Evolutionary conservation across 1,139 yeast genomes (phyloP), one percentile per base, ranked within the genome.

Genomic region (Yamadazyma jaroonii): DNA sequence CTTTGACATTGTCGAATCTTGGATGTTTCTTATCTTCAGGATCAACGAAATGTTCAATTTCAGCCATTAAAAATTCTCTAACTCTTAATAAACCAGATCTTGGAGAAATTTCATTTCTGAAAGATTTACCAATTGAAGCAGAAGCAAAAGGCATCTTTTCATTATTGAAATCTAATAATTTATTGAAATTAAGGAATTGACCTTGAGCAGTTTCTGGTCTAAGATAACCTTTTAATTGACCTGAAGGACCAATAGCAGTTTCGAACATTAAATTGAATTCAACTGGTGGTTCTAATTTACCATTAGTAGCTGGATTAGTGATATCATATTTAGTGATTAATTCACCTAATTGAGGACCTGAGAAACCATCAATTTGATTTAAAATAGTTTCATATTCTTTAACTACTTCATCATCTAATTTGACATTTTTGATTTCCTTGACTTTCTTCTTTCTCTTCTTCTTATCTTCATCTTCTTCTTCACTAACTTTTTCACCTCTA

Each of bases 171-270:
- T 94, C 98, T 56, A 89, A 79, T 57, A 94, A 77, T 70, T 92
- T 92, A 70, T 79, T 78, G 67, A 94, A 94, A 76, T 94, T 94
- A 59, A 94, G 76, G 66, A 94, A 94, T 69, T 94, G 98, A 56
- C 99, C 98, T 73, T 94, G 99, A 22, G 99, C 99, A 45, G 99
- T 94, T 72, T 94, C 99, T 42, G 99, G 99, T 67, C 99, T 83
- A 59, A 94, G 71, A 67, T 78, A 94, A 51, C 98, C 98, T 73
- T 86, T 89, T 64, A 90, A 72, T 60, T 84, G 89, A 57, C 98
- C 98, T 41, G 97, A 86, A 45, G 99, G 98, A 38, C 99, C 99
- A 62, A 94, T 94, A 42, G 96, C 96, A 41, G 99, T 94, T 65
- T 90, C 97, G 61, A 94, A 94, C 98, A 94, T 94, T 65, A 94